Evolutionary conservation across 805 yeast species (phyloP).

Genomic region (Saccharomycopsis capsularis): DNA sequence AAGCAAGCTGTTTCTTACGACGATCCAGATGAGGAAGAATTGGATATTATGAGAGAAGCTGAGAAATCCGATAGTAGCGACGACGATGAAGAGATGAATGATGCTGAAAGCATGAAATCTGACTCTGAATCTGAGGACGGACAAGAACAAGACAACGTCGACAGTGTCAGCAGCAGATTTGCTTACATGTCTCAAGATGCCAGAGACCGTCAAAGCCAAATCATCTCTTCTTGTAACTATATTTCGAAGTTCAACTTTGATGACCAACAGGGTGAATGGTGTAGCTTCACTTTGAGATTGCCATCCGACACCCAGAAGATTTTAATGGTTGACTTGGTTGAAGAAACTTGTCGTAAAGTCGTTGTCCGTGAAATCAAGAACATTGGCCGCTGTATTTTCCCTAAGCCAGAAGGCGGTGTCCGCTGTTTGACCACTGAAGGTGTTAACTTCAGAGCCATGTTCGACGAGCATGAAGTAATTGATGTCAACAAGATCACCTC

Average conservation of each 20-base stretch:
- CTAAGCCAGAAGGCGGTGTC: constrained; percentile 56
- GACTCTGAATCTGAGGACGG: constrained; percentile 37
- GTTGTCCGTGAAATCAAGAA: constrained; percentile 89
- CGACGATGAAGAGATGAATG: constrained; percentile 32
- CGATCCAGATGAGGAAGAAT: constrained; percentile 91
- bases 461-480: constrained; percentile 93
- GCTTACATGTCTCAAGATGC: constrained; percentile 51
- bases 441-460: constrained; percentile 94
- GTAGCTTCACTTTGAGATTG: constrained; percentile 79
- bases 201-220: constrained; percentile 78
- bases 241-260: constrained; percentile 83
- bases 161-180: constrained; percentile 10
- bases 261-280: constrained; percentile 84
- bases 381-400: constrained; percentile 90
- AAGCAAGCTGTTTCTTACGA: constrained; percentile 91
- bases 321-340: constrained; percentile 94
- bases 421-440: constrained; percentile 92
- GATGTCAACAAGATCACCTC: constrained; percentile 85
- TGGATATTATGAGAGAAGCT: constrained; percentile 80
- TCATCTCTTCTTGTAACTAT: constrained; percentile 63
- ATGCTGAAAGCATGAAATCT: constrained; percentile 30
- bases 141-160: constrained; percentile 29
- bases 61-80: constrained; percentile 56
- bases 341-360: constrained; percentile 79
- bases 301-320: constrained; percentile 84